A percentile compares a stretch with the other conserved stretches of the same genome.
phyloP scores from a whole-genome alignment of 768 basidiomycete species.

The Nevesoporus exiguus region DNA sequence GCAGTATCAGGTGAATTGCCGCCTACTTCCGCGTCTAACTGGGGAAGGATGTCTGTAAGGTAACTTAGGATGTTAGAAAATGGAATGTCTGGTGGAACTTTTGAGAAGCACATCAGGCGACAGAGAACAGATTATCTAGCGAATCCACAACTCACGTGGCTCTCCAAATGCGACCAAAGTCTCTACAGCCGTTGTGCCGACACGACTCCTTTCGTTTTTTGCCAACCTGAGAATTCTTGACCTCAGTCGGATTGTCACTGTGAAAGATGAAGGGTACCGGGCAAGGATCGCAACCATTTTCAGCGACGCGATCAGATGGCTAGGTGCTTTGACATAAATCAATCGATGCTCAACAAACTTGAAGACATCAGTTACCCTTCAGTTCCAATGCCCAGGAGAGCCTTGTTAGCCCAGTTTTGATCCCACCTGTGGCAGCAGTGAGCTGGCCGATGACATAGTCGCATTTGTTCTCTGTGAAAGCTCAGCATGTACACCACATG shows the following conservation, averaged over 20 bases:
- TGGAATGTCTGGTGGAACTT: not conserved
- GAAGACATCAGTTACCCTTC: not conserved
- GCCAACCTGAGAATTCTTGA: not conserved
- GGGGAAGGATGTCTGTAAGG: not conserved
- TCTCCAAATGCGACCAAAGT: not conserved
- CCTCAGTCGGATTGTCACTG: not conserved
- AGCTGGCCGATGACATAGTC: too few relatives aligned
- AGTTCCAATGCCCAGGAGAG: not conserved
- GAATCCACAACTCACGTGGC: not conserved
- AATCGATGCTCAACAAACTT: too few relatives aligned
- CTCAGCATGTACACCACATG: too few relatives aligned
- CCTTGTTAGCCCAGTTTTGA: not conserved
- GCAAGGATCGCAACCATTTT: not conserved
- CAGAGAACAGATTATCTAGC: not conserved
- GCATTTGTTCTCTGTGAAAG: too few relatives aligned
- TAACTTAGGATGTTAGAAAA: not conserved
- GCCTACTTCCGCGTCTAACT: not conserved
- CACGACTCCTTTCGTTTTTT: not conserved
- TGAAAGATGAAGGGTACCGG: too few relatives aligned
- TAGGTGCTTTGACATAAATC: not conserved
- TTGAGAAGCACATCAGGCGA: not conserved
- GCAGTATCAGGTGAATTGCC: not conserved
- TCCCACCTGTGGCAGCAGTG: too few relatives aligned
- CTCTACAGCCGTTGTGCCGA: not conserved
- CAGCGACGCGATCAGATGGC: not conserved